Evolutionary conservation across 306 rosid species (phyloP).

Genomic region (Prosopis cineraria): DNA sequence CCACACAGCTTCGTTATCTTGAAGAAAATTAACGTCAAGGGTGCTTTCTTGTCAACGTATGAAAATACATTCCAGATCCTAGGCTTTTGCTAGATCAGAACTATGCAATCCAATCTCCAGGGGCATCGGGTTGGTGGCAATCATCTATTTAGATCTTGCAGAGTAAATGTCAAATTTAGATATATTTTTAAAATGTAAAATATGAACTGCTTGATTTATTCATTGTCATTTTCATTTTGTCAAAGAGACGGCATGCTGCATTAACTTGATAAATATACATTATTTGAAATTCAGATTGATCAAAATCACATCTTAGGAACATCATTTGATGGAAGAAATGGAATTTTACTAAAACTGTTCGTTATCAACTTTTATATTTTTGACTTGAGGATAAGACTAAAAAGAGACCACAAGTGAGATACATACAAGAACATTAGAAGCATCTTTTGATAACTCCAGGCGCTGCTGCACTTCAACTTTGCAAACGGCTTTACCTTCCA

Average conservation of each 20-base stretch:
- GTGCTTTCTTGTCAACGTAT: neutral
- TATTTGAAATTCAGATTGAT: neutral
- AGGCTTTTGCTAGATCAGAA: neutral
- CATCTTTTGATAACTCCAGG: conserved; percentile 56
- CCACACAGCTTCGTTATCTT: neutral
- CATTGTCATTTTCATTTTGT: neutral
- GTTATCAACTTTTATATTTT: neutral
- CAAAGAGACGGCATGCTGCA: neutral
- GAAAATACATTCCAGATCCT: neutral
- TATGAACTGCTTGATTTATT: neutral
- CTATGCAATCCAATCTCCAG: neutral
- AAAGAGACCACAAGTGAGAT: conserved; percentile 5
- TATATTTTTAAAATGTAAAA: neutral
- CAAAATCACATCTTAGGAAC: neutral
- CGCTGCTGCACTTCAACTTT: conserved; percentile 63
- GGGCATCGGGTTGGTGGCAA: neutral
- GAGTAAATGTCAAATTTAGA: neutral
- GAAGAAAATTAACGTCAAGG: neutral
- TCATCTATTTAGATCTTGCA: neutral
- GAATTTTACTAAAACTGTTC: neutral
- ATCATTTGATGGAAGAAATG: neutral
- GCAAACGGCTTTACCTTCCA: conserved; percentile 77
- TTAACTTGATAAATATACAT: neutral
- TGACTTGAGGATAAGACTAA: conserved; percentile 22
- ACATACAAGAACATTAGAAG: conserved; percentile 63